Evolutionary conservation across 345 rosid species (phyloP).

Genomic region (Lumnitzera littorea): DNA sequence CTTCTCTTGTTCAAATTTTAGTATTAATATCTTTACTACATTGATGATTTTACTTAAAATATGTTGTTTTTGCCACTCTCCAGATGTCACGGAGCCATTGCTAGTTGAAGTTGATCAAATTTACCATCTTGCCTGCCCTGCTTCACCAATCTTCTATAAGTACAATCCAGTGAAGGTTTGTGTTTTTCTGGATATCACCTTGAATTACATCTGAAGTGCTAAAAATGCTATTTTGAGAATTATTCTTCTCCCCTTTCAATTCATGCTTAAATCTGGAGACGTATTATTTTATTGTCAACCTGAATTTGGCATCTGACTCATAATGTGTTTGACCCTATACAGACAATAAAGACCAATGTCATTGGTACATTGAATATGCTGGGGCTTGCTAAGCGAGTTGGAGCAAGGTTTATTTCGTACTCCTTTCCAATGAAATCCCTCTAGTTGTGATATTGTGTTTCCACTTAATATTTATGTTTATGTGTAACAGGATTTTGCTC

Average conservation of each 20-base stretch:
- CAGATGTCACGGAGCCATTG: conserved; percentile 93
- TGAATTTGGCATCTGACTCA: background rate
- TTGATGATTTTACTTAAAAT: background rate
- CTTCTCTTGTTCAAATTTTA: background rate
- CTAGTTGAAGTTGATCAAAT: conserved; percentile 85
- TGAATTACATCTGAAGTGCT: background rate
- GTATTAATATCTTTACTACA: background rate
- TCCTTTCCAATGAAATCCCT: no score
- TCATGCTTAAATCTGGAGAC: background rate
- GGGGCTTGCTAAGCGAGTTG: conserved; percentile 97
- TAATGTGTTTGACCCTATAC: conserved; percentile 8
- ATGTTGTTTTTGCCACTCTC: background rate
- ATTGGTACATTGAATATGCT: conserved; percentile 93
- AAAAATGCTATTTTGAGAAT: background rate
- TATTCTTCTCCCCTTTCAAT: background rate
- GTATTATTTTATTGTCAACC: background rate
- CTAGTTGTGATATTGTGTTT: no score
- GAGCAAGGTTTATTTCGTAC: conserved; percentile 58
- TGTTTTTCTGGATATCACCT: background rate
- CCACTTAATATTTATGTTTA: background rate
- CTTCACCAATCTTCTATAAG: conserved; percentile 96
- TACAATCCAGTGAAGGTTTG: conserved; percentile 95
- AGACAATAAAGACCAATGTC: conserved; percentile 97
- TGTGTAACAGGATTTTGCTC: conserved; percentile 62
- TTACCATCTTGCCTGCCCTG: conserved; percentile 96